Evolutionary conservation across 768 basidiomycete species (phyloP).

Genomic region (Russula sp.): DNA sequence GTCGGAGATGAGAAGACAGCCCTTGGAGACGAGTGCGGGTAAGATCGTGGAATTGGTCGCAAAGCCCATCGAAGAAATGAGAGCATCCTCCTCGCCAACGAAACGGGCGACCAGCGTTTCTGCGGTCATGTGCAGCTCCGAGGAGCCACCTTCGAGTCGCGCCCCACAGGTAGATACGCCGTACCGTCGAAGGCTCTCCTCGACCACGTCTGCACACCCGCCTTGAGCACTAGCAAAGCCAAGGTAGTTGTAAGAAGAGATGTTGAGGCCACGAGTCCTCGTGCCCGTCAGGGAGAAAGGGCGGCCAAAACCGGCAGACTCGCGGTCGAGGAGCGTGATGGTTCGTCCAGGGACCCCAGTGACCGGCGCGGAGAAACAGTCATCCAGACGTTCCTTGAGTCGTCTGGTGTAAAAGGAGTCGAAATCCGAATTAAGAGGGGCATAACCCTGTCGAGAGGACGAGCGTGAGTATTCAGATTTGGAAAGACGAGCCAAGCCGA

Average conservation of each 20-base stretch:
- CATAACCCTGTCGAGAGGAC: conserved; percentile 67
- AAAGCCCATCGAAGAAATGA: conserved; percentile 94
- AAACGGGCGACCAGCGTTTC: conserved; percentile 90
- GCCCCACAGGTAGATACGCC: conserved; percentile 73
- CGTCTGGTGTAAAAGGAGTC: conserved; percentile 99
- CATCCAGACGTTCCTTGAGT: conserved; percentile 88
- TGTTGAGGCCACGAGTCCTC: conserved; percentile 84
- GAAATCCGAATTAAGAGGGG: conserved; percentile 94
- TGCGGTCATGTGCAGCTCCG: conserved; percentile 70
- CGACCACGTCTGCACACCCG: conserved; percentile 91
- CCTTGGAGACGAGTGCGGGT: conserved; percentile 85
- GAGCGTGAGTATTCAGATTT: conserved; percentile 9
- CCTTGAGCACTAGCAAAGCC: conserved; percentile 94
- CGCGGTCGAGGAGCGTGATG: conserved; percentile 77
- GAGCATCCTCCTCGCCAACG: conserved; percentile 81
- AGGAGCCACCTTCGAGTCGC: conserved; percentile 78
- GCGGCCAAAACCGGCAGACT: conserved; percentile 73
- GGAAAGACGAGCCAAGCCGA: conserved; percentile 1
- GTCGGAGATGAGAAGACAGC: conserved; percentile 92
- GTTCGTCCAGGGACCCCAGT: conserved; percentile 96
- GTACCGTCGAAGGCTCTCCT: conserved; percentile 72
- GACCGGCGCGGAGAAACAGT: conserved; percentile 88
- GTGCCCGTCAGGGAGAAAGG: conserved; percentile 72
- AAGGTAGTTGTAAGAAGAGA: conserved; percentile 98
- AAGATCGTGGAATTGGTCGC: conserved; percentile 92